Conservation (phyloP, 2,329 filamentous ascomycete species). For the Colletotrichum coccodes region DNA sequence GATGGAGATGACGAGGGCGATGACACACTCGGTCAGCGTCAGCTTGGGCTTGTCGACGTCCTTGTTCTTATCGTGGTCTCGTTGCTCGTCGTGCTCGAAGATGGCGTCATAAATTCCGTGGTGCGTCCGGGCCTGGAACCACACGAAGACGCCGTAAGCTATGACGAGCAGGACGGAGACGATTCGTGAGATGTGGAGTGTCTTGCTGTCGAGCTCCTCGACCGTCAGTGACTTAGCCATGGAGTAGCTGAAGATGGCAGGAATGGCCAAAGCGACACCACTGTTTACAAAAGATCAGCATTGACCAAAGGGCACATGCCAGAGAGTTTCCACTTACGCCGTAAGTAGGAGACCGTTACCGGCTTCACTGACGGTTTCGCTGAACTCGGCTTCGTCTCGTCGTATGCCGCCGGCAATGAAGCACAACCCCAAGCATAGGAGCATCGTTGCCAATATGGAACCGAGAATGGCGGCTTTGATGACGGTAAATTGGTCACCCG, state of each 20-base stretch:
- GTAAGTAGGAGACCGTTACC: conserved; percentile 82
- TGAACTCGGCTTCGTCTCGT: conserved; percentile 76
- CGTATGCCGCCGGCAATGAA: conserved; percentile 81
- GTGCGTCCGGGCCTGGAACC: conserved; percentile 81
- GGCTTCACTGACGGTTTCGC: conserved; percentile 80
- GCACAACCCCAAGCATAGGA: conserved; percentile 82
- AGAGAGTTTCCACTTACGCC: conserved; percentile 73
- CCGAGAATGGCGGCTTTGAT: conserved; percentile 87
- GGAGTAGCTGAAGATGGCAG: conserved; percentile 66
- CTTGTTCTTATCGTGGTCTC: conserved; percentile 71
- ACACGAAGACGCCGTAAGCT: conserved; percentile 73
- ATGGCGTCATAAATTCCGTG: conserved; percentile 81
- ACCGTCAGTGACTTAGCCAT: conserved; percentile 31
- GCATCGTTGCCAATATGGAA: conserved; percentile 83
- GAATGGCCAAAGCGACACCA: conserved; percentile 52
- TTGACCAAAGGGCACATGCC: no score
- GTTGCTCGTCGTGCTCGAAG: conserved; percentile 75
- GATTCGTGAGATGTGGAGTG: conserved; percentile 75
- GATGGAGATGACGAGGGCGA: conserved; percentile 73
- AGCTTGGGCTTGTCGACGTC: conserved; percentile 73
- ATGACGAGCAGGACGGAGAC: conserved; percentile 77
- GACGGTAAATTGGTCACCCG: conserved; percentile 67
- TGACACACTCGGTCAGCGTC: conserved; percentile 76
- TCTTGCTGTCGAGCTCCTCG: conserved; percentile 58
- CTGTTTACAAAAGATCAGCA: conserved; percentile 34